phyloP scores from a whole-genome alignment of 805 yeast species.

The Diddensiella transvaalensis region DNA sequence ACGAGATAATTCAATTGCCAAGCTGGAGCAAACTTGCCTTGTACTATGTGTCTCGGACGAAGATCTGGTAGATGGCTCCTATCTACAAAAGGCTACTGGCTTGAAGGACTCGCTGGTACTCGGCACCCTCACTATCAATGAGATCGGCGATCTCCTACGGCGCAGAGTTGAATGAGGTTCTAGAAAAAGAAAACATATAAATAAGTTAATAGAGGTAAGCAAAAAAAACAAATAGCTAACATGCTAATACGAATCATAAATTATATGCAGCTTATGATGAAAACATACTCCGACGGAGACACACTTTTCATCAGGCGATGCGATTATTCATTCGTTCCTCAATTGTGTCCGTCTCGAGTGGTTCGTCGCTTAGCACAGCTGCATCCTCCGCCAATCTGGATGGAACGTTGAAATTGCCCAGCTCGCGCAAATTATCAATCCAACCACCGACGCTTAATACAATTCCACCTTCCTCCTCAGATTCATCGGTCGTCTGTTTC shows the following conservation, averaged over 20 bases:
- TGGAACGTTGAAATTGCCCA: slow-evolving; percentile 9
- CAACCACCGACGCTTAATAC: slow-evolving; percentile 20
- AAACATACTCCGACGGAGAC: too few species aligned
- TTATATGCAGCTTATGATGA: too few species aligned
- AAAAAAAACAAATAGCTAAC: background rate
- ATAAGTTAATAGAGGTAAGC: background rate
- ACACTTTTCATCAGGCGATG: too few species aligned
- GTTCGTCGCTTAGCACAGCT: background rate
- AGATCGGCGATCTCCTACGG: slow-evolving; percentile 14
- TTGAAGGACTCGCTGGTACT: slow-evolving; percentile 7
- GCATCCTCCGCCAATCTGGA: slow-evolving; percentile 2
- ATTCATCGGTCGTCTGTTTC: slow-evolving; percentile 14
- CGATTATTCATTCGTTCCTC: slow-evolving; percentile 8
- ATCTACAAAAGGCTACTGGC: background rate
- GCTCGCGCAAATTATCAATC: slow-evolving; percentile 23
- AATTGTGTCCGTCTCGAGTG: slow-evolving; percentile 3
- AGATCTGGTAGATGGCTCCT: background rate
- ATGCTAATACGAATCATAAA: background rate
- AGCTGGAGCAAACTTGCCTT: slow-evolving; percentile 14
- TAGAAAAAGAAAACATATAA: background rate
- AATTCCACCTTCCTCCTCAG: slow-evolving; percentile 25
- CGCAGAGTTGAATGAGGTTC: slow-evolving; percentile 3
- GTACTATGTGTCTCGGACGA: slow-evolving; percentile 4
- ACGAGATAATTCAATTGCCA: slow-evolving; percentile 6
- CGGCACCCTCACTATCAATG: slow-evolving; percentile 8